These are phyloP conservation scores for Kuraishia ogatae DNA, from an alignment of 805 yeast genomes.

Conservation along the genomic window DNA sequence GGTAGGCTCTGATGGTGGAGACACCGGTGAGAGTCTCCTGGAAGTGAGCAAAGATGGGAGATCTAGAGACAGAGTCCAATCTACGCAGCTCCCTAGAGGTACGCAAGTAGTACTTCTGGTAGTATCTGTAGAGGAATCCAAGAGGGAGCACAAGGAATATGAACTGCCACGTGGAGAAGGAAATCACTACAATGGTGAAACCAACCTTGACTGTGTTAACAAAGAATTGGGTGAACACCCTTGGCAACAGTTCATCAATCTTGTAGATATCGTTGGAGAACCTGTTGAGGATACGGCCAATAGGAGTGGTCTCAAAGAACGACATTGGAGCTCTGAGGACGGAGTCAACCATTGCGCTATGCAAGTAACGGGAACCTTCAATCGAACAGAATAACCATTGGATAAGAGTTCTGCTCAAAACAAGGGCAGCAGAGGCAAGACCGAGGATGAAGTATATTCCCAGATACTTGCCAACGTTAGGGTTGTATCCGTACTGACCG, in stretches of 20 bases:
- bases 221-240: slow-evolving; percentile 66
- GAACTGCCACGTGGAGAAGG: slow-evolving; percentile 84
- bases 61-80: slow-evolving; percentile 69
- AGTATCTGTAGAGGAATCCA: slow-evolving; percentile 52
- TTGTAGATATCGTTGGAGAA: slow-evolving; percentile 87
- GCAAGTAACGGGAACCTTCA: slow-evolving; percentile 70
- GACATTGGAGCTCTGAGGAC: slow-evolving; percentile 91
- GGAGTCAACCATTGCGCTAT: slow-evolving; percentile 59
- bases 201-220: slow-evolving; percentile 51
- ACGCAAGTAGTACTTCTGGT: slow-evolving; percentile 68
- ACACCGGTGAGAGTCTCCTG: slow-evolving; percentile 77
- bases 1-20: slow-evolving; percentile 66
- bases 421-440: slow-evolving; percentile 48
- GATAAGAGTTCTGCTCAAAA: slow-evolving; percentile 57
- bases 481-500: slow-evolving; percentile 58
- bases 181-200: slow-evolving; percentile 73
- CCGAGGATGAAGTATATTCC: slow-evolving; percentile 74
- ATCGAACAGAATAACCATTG: slow-evolving; percentile 80
- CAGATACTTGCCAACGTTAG: slow-evolving; percentile 61
- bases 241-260: slow-evolving; percentile 70
- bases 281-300: slow-evolving; percentile 85
- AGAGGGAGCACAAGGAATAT: slow-evolving; percentile 66
- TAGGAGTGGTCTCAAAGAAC: slow-evolving; percentile 92
- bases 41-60: slow-evolving; percentile 79
- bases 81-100: slow-evolving; percentile 80